Evolutionary conservation across 257 asterid species (phyloP), one percentile per base, ranked within the genome.

Genomic region (Salvia miltiorrhiza): DNA sequence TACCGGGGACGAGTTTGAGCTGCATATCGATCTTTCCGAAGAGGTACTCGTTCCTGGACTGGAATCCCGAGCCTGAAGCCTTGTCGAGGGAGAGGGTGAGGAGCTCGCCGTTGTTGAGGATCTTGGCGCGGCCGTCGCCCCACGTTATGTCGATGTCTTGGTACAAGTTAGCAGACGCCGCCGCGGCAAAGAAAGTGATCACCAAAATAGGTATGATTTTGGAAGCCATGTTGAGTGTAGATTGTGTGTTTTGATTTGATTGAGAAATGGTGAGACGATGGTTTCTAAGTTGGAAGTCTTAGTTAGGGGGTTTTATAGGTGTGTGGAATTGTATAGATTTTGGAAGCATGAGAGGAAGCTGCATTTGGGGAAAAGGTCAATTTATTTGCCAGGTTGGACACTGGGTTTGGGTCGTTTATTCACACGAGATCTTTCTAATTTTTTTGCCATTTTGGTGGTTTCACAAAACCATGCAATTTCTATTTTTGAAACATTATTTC

Each of bases 41-140:
- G 20, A 77, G 61, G 58, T 52, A 77, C 40, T 72, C 72, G 19
- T 72, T 72, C 63, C 10, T 61, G 45, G 81, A 77, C 21, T 72
- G 81, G 47, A 77, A 77, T 0, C 81, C 81, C 0, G 81, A 77
- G 58, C 81, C 81, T 1, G 81, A 77, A 7, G 63, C 8, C 19
- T 35, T 72, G 60, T 77, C 81, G 3, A 77, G 75, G 45, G 81
- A 72, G 12, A 77, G 78, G 11, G 78, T 72, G 8, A 77, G 75
- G 21, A 72, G 67, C 1, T 72, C 50, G 1, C 81, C 81, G 23
- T 63, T 63, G 44, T 72, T 26, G 64, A 67, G 75, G 63, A 77
- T 71, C n/a, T 66, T 50, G 1, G 68, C 74, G 0, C 81, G 77
- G 10, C 81, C 81, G 3, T 76, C 81, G 5, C 81, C 81, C 81